Evolutionary conservation across 108 stramenopile species (phyloP).

Genomic region (Conticribra weissflogii): DNA sequence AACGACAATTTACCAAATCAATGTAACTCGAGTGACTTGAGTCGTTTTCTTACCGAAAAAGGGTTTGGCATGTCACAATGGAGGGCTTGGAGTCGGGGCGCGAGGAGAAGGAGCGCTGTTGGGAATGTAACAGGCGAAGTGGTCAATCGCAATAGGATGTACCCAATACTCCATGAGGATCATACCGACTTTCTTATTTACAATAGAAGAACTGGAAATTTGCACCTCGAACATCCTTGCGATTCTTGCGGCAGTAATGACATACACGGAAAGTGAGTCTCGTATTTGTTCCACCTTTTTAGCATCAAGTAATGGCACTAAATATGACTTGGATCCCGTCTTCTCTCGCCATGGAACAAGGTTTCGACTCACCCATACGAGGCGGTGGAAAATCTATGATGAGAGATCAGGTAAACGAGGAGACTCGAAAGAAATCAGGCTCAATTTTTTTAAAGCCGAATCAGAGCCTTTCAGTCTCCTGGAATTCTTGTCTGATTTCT

Average conservation of each 20-base stretch:
- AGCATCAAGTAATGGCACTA: too few species aligned
- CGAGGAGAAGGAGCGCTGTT: constrained; percentile 1
- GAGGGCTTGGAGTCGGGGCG: too few species aligned
- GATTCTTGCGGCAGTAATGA: constrained; percentile 48
- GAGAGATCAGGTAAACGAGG: too few species aligned
- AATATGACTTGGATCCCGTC: too few species aligned
- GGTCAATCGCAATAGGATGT: constrained; percentile 18
- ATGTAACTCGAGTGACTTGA: constrained; percentile 26
- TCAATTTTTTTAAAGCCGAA: constrained; percentile 51
- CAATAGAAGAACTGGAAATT: constrained; percentile 37
- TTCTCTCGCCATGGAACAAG: too few species aligned
- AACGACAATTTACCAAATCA: constrained; percentile 37
- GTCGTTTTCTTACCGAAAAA: constrained; percentile 17
- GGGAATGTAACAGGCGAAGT: background rate
- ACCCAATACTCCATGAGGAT: constrained; percentile 50
- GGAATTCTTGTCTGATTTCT: constrained; percentile 35
- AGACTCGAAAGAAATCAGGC: constrained; percentile 18
- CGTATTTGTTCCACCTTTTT: too few species aligned
- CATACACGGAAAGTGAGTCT: too few species aligned
- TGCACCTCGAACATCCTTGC: constrained; percentile 62
- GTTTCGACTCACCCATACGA: constrained; percentile 34
- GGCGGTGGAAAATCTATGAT: constrained; percentile 43
- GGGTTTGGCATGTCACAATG: constrained; percentile 22
- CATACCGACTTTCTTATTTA: constrained; percentile 54
- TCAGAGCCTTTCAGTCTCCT: constrained; percentile 35